Evolutionary conservation across 306 rosid genomes (phyloP), one percentile per base, ranked within the genome.

Genomic region (Acmispon strigosus): DNA sequence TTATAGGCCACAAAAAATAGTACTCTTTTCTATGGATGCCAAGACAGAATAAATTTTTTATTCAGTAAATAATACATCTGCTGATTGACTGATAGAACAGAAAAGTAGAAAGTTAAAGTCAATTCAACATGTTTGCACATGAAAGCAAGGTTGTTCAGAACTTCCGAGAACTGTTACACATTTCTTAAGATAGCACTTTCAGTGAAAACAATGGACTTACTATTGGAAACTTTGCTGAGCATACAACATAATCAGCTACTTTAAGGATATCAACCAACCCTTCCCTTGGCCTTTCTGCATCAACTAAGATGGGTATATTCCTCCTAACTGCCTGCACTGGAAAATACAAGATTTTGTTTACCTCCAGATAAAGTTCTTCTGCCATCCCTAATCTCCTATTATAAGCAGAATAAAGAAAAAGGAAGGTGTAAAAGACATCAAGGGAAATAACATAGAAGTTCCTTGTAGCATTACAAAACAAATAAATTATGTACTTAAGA

Each of bases 231-330:
- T 81, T 86, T 1, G 77, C 80, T 8, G 99, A 87, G 80, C 97
- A 94, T 62, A 94, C 86, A 11, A 78, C 87, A 83, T 91, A 91
- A 67, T 81, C 86, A 66, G 97, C 86, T 48, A 86, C 77, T 51
- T 81, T 59, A 41, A 91, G 83, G 77, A 94, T 96, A 84, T 86
- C 91, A 79, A 87, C 91, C 78, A 91, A 77, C 75, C 97, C 97
- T 83, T 94, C 97, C 84, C 97, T 89, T 13, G 77, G 72, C 62
- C 86, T 85, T 87, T 94, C 99, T 73, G 96, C 92, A 12, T 94
- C 99, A 64, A 94, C 57, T 72, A 94, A 76, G 72, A 94, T 85
- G 66, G 96, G 96, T 78, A 94, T 86, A 74, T 81, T 83, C 76
- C 63, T 86, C 74, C 70, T 81, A 84, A 70, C 75, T 68, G 99